Conservation (phyloP, 139 green algal species). For the Protoeuglena noctilucae region DNA sequence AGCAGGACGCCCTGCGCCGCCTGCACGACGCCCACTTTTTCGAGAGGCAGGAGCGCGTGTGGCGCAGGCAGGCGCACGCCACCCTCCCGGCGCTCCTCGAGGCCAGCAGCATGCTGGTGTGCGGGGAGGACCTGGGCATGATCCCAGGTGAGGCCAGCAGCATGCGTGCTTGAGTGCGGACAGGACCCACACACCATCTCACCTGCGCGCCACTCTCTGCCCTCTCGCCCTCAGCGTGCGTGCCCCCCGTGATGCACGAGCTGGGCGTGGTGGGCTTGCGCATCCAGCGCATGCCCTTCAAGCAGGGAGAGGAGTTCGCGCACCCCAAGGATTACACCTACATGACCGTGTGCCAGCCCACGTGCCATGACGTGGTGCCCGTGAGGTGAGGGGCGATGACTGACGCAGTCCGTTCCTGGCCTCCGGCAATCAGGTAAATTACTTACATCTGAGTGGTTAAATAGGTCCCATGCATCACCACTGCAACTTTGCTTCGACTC, state of each 20-base stretch:
- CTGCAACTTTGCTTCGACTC: too few species aligned
- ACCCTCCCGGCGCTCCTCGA: slow-evolving; percentile 70
- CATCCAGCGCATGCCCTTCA: slow-evolving; percentile 70
- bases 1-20: slow-evolving; percentile 31
- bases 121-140: slow-evolving; percentile 86
- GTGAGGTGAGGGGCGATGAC: slow-evolving; percentile 51
- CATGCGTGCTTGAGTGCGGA: too few species aligned
- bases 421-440: too few species aligned
- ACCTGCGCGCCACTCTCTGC: too few species aligned
- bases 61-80: slow-evolving; percentile 47
- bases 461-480: too few species aligned
- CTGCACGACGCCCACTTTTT: slow-evolving; percentile 85
- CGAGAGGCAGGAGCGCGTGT: slow-evolving; percentile 50
- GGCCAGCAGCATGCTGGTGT: slow-evolving; percentile 82
- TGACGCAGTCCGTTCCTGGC: too few species aligned
- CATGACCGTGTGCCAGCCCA: slow-evolving; percentile 55
- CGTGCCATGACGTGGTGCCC: slow-evolving; percentile 84
- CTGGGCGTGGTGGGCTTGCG: slow-evolving; percentile 77
- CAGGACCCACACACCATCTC: too few species aligned
- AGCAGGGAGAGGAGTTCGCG: slow-evolving; percentile 40
- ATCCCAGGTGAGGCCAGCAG: too few species aligned
- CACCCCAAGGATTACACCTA: slow-evolving; percentile 50
- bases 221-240: too few species aligned
- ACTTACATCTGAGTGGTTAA: too few species aligned
- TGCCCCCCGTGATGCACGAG: slow-evolving; percentile 74